Evolutionary conservation across 768 basidiomycete species (phyloP).

Genomic region (Cystobasidium ongulense): DNA sequence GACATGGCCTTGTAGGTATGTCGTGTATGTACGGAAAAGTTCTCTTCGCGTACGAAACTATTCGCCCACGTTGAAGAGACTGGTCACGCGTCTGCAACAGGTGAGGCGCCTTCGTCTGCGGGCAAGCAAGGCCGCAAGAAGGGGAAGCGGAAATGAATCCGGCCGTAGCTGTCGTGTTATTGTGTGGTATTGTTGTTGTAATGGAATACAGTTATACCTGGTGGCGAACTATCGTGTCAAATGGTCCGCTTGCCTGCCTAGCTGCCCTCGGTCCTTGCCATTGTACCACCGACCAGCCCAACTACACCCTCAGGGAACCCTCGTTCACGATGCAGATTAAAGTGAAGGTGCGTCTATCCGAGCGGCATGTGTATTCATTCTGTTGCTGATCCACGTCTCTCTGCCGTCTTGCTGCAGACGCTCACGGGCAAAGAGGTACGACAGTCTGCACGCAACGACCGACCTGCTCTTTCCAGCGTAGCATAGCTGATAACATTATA

Average conservation of each 20-base stretch:
- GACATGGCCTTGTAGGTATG: constrained; percentile 35
- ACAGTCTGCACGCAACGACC: neutral
- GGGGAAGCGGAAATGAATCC: constrained; percentile 36
- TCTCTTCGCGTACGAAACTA: constrained; percentile 41
- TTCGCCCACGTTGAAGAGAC: constrained; percentile 42
- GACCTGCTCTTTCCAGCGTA: neutral
- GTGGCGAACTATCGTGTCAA: neutral
- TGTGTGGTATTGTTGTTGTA: neutral
- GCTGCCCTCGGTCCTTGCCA: no score
- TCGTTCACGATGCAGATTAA: constrained; percentile 64
- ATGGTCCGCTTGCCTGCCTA: neutral
- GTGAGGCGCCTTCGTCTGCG: neutral
- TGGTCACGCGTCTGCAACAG: constrained; percentile 38
- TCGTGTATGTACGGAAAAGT: constrained; percentile 39
- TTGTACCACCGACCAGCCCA: neutral
- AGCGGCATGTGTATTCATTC: neutral
- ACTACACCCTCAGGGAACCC: neutral
- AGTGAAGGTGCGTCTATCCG: constrained; percentile 60
- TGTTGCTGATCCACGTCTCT: constrained; percentile 15
- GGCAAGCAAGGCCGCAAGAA: constrained; percentile 20
- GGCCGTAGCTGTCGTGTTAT: neutral
- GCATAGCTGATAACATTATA: neutral
- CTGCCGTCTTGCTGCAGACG: constrained; percentile 53
- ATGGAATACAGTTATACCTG: neutral
- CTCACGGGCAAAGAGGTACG: constrained; percentile 91